Base-by-base conservation (phyloP, 331 rosid genomes). In the Cydonia oblonga region DNA sequence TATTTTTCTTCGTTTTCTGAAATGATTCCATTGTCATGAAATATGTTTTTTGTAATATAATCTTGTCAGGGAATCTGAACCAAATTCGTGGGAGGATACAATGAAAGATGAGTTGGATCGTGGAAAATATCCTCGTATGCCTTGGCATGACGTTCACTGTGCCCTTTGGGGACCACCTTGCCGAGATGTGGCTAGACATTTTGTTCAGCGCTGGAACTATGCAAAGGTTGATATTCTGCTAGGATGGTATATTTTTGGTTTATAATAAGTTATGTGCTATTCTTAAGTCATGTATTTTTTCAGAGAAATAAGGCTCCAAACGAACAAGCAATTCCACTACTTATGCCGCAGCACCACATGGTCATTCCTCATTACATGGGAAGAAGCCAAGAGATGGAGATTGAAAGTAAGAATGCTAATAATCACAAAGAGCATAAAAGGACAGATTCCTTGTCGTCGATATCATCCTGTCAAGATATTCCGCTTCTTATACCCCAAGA, bases 151-250 rank as follows among this genome's bases (percentile, higher is more conserved):
- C 65, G 97, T 95, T 74, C 97, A 91, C 59, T 95, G 99, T 79
- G 96, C 97, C 78, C 90, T 95, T 71, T 91, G 96, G 96, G 99
- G 99, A 70, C 96, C 99, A 79, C 93, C 99, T 46, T 95, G 99
- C 84, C 97, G 96, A 74, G 99, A 95, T 63, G 75, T 91, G 73
- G 99, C 99, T 68, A 91, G 99, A 82, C 99, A 95, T 77, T 95
- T 95, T 83, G 99, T 95, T 84, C 99, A 95, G 87, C 88, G 99
- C 70, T 95, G 99, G 99, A 95, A 95, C 84, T 95, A 95, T 72
- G 97, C 99, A 28, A 95, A 95, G 97, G 99, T 95, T 58, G 32
- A 79, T 29, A 70, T 53, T 67, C 22, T 29, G 64, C 42, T 42
- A 22, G 60, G 64, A 25, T 68, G 30, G 10, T 60, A 18, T 63